These are phyloP conservation scores for Malassezia sp. DNA, from an alignment of 1,284 basidiomycete genomes.

Conservation along the genomic window DNA sequence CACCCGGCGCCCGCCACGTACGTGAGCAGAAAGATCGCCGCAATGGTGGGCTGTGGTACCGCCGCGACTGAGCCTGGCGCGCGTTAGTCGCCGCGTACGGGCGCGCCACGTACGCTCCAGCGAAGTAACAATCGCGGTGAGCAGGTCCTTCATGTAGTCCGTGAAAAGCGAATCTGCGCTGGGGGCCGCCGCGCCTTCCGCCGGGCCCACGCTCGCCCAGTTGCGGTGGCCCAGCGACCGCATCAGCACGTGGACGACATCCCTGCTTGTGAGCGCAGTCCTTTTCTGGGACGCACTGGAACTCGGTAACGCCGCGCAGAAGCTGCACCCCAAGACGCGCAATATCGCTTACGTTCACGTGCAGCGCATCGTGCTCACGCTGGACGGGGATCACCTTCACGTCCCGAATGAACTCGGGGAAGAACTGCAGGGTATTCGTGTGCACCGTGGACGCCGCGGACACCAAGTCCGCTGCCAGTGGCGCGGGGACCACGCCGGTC, in stretches of 20 bases:
- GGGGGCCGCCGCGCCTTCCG: background rate
- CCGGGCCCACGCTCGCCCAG: background rate
- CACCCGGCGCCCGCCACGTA: background rate
- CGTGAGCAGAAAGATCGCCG: slow-evolving; percentile 14
- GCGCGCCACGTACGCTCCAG: slow-evolving; percentile 13
- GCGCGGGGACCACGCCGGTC: too few species aligned
- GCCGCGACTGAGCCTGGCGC: slow-evolving; percentile 7
- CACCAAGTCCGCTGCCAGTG: slow-evolving; percentile 9
- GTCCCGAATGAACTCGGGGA: slow-evolving; percentile 40
- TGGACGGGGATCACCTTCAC: slow-evolving; percentile 36
- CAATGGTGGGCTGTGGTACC: slow-evolving; percentile 9
- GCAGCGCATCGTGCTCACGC: slow-evolving; percentile 32
- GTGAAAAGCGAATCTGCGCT: background rate
- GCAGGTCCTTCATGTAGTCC: slow-evolving; percentile 9
- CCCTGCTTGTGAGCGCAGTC: slow-evolving; percentile 8
- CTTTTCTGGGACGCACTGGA: slow-evolving; percentile 12
- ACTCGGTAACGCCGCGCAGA: slow-evolving; percentile 28
- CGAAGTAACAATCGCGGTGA: slow-evolving; percentile 4
- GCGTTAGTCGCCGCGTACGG: too few species aligned
- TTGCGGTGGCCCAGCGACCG: slow-evolving; percentile 23
- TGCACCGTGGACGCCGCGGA: slow-evolving; percentile 19
- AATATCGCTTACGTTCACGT: slow-evolving; percentile 39
- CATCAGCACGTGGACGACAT: slow-evolving; percentile 30
- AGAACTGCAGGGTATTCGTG: slow-evolving; percentile 31
- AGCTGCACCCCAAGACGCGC: slow-evolving; percentile 33